Percentiles rank a stretch among this genome's conserved stretches.
Evolutionary conservation across 345 rosid genomes (phyloP).

Genomic region (Gossypium ekmanianum): DNA sequence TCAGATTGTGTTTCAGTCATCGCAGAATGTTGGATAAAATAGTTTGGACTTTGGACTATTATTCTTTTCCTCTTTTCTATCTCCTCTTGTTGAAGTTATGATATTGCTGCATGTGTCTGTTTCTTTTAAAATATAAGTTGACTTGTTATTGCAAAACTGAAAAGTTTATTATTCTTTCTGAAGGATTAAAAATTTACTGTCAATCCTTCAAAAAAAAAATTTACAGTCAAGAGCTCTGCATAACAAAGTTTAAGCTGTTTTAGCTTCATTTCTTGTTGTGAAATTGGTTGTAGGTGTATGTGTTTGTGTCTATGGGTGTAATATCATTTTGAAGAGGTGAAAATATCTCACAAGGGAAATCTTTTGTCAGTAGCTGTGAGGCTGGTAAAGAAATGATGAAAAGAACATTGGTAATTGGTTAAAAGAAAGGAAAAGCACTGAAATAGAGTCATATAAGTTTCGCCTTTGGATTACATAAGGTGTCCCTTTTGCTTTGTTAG

Average conservation of each 20-base stretch:
- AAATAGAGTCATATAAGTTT: neutral
- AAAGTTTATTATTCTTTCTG: neutral
- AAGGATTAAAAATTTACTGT: neutral
- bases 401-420: neutral
- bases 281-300: neutral
- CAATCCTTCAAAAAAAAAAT: neutral
- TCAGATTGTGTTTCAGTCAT: neutral
- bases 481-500: constrained; percentile 2
- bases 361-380: constrained; percentile 6
- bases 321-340: neutral
- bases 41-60: neutral
- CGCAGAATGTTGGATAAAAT: neutral
- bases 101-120: neutral
- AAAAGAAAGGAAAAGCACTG: neutral
- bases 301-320: neutral
- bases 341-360: neutral
- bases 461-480: neutral
- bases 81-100: neutral
- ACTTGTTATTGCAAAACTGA: neutral
- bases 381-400: neutral
- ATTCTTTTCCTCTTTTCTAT: neutral
- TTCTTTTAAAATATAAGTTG: neutral
- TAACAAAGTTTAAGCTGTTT: constrained; percentile 6
- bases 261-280: neutral
- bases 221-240: neutral